Percentiles rank a stretch among this genome's conserved stretches.
phyloP scores from a whole-genome alignment of 2,329 filamentous ascomycete species.

The Penicillium crustosum region DNA sequence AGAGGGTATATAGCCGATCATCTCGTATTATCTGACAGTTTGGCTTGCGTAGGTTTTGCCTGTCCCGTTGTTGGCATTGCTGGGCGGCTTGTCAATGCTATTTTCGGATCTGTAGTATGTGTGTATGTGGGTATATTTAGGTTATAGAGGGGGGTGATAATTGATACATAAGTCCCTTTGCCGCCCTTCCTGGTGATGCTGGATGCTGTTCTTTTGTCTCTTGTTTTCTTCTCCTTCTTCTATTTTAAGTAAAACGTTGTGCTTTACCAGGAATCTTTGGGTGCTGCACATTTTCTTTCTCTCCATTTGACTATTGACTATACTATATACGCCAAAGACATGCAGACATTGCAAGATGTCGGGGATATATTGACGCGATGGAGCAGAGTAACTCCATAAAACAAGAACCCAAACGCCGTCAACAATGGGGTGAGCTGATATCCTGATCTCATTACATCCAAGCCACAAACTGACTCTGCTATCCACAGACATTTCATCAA shows the following conservation, averaged over 20 bases:
- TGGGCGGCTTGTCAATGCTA: constrained; percentile 4
- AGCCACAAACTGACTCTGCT: neutral
- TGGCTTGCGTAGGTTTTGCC: neutral
- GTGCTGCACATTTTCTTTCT: neutral
- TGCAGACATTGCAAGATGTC: constrained; percentile 9
- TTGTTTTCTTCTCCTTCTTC: neutral
- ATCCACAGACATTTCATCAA: neutral
- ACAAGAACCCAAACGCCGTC: constrained; percentile 2
- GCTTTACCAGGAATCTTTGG: neutral
- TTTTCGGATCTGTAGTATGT: neutral
- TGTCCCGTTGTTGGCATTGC: neutral
- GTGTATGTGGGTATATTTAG: neutral
- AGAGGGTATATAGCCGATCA: neutral
- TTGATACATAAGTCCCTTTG: neutral
- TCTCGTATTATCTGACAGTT: constrained; percentile 4
- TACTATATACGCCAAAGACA: constrained; percentile 3
- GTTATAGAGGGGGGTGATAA: neutral
- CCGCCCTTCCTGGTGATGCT: too few relatives aligned
- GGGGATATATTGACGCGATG: constrained; percentile 3
- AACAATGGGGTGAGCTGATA: constrained; percentile 7
- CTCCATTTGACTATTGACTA: neutral
- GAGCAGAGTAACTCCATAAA: neutral
- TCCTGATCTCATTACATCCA: constrained; percentile 2
- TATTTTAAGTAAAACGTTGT: neutral
- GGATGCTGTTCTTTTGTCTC: too few relatives aligned